phyloP scores from a whole-genome alignment of 495 filamentous ascomycete species.

The Podospora conica region DNA sequence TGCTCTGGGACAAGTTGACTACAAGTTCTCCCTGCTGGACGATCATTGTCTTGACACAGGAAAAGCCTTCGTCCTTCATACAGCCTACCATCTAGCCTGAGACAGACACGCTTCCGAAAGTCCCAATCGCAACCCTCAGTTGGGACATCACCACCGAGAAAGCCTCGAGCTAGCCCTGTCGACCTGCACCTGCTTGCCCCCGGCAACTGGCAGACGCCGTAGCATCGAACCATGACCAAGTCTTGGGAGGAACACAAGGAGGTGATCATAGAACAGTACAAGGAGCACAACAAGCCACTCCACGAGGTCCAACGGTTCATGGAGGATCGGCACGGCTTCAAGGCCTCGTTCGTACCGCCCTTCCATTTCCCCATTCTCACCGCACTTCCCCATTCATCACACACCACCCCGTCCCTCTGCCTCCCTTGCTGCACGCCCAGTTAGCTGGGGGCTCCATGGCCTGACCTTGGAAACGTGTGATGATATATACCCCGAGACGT shows the following conservation, averaged over 20 bases:
- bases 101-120: not conserved
- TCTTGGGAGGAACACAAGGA: constrained; percentile 34
- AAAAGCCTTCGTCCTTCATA: not conserved
- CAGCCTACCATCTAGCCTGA: not conserved
- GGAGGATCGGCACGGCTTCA: constrained; percentile 38
- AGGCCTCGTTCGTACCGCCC: constrained; percentile 36
- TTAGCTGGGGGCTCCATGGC: not conserved
- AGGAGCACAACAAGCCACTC: constrained; percentile 36
- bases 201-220: not conserved
- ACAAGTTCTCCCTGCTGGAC: not conserved
- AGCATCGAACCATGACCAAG: constrained; percentile 36
- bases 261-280: constrained; percentile 35
- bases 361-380: not conserved
- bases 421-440: not conserved
- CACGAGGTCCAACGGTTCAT: constrained; percentile 37
- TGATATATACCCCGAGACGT: not conserved
- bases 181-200: constrained; percentile 3
- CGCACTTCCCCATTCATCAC: not conserved
- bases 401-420: not conserved
- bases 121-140: not conserved
- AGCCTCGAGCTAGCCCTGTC: not conserved
- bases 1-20: not conserved
- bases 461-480: not conserved
- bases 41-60: not conserved
- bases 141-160: not conserved